Percentiles rank a stretch among this genome's conserved stretches.
Evolutionary conservation across 2,329 filamentous ascomycete species (phyloP).

Genomic region (Helotiales sp.): DNA sequence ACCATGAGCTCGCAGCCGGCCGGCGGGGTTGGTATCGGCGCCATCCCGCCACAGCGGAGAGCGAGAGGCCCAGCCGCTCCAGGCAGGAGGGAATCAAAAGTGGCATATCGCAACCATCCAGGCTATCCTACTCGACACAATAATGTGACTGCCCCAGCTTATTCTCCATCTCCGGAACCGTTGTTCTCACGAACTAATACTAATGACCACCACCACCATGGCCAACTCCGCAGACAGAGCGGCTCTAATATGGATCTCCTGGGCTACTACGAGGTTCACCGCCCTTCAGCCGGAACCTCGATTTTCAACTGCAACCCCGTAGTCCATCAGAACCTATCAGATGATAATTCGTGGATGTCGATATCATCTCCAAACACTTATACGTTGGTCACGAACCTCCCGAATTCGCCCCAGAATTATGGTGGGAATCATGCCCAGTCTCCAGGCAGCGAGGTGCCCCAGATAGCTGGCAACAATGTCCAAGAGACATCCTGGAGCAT

Average conservation of each 20-base stretch:
- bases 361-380: constrained; percentile 27
- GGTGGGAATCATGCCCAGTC: constrained; percentile 26
- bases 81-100: constrained; percentile 32
- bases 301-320: constrained; percentile 22
- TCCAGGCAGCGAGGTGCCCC: constrained; percentile 24
- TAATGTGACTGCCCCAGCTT: not conserved
- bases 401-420: constrained; percentile 28
- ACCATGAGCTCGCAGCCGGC: constrained; percentile 18
- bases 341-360: constrained; percentile 25
- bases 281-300: constrained; percentile 7
- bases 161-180: constrained; percentile 21
- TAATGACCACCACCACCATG: constrained; percentile 15
- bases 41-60: constrained; percentile 21
- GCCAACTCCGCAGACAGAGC: constrained; percentile 9
- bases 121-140: constrained; percentile 15
- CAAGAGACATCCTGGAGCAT: constrained; percentile 31
- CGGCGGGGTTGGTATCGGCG: constrained; percentile 13
- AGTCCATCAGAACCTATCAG: constrained; percentile 22
- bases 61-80: constrained; percentile 8
- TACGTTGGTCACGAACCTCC: constrained; percentile 28
- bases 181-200: constrained; percentile 1
- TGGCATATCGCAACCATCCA: constrained; percentile 27
- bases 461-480: constrained; percentile 27
- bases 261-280: constrained; percentile 20
- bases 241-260: constrained; percentile 2